Evolutionary conservation across 2,329 filamentous ascomycete genomes (phyloP), one percentile per base, ranked within the genome.

Genomic region (Trichophyton simii): DNA sequence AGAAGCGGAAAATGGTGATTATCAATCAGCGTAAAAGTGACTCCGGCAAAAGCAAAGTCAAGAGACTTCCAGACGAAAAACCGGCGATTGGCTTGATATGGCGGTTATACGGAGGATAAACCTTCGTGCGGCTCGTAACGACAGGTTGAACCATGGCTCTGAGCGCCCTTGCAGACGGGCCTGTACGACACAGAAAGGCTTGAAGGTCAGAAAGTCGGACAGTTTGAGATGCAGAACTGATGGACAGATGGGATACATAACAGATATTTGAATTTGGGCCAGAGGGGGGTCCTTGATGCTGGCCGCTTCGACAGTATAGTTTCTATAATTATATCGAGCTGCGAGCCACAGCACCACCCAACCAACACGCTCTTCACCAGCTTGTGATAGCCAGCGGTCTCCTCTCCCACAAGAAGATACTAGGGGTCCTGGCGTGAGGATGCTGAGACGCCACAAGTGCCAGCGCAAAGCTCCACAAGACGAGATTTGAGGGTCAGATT

Each of bases 51-150:
- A 18, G 41, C 15, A 44, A 44, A 44, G 41, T 6, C 15, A 2
- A 44, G 41, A 44, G 34, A 38, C 34, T 11, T 11, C 8, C 18
- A 8, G n/a, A 18, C 15, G n/a, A 11, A 48, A 48, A 22, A 52
- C 20, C 46, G 13, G 46, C 46, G 46, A 52, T 52, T 52, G 46
- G 46, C 46, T 25, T 25, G 20, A 52, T 13, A 8, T 15, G 41
- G 46, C 46, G 46, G 46, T 52, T 52, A 52, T 52, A 31, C 46
- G 46, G 46, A 52, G 8, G 46, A 52, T 52, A 52, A 52, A 52
- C 46, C 46, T 52, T 52, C 20, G 46, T 22, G 46, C 46, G 8
- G 11, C 20, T 52, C 46, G 46, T 28, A 44, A 44, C 41, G 15
- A 44, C 5, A 7, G 15, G 15, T 15, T 44, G n/a, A 52, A 52